Conservation (phyloP, 164 flowering plant genomes). For the Macadamia integrifolia region DNA sequence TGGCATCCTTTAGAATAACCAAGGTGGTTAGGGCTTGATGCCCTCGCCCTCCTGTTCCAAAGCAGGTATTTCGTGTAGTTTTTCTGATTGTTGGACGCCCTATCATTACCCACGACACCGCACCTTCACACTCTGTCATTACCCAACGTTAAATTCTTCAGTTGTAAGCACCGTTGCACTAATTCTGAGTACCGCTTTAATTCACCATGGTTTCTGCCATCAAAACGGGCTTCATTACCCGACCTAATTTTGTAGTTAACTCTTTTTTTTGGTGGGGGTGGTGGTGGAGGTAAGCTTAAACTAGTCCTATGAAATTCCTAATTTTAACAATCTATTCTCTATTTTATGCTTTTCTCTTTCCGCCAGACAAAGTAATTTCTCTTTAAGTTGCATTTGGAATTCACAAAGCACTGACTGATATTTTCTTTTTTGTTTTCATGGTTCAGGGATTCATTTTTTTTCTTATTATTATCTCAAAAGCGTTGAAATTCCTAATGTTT, state of each 20-base stretch:
- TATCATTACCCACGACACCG: not conserved
- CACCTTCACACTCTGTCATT: no score
- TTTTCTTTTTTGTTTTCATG: not conserved
- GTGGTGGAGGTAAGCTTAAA: no score
- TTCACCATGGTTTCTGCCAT: no score
- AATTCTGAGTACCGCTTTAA: not conserved
- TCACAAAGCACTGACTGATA: conserved; percentile 1
- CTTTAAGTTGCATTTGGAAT: not conserved
- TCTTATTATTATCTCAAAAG: conserved; percentile 1
- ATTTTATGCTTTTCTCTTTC: not conserved
- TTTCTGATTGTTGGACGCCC: not conserved
- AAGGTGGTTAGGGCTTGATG: conserved; percentile 26
- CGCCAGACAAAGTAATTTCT: not conserved
- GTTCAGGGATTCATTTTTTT: conserved; percentile 5
- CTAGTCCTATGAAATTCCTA: no score
- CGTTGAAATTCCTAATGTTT: conserved; percentile 17
- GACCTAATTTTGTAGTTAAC: not conserved
- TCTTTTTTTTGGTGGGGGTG: no score
- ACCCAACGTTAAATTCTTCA: no score
- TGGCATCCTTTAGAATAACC: conserved; percentile 74
- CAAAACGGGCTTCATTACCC: no score
- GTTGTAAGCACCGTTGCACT: no score
- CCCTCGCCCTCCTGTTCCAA: conserved; percentile 12
- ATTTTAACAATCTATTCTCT: not conserved
- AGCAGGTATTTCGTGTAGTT: conserved; percentile 2